These are phyloP conservation scores for Penicillium sp. DNA, from an alignment of 2,329 filamentous ascomycete genomes.

Conservation along the genomic window DNA sequence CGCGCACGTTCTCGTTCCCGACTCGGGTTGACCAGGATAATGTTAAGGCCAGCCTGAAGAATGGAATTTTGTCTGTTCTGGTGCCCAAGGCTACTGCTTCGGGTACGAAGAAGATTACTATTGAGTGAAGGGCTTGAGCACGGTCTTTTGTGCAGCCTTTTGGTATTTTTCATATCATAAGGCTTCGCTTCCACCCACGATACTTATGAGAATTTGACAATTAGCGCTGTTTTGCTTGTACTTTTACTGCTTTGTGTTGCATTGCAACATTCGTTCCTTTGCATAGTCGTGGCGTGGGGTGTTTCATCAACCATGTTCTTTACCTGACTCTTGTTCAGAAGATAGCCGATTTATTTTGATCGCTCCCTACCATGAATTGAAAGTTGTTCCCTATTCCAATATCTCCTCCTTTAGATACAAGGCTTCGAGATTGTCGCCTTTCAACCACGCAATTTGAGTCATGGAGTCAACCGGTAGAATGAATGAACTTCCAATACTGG, in stretches of 20 bases:
- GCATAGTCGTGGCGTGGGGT: not conserved
- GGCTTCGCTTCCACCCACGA: not conserved
- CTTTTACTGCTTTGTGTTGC: no score
- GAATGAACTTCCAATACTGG: no score
- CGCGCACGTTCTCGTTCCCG: conserved; percentile 62
- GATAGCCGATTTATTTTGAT: not conserved
- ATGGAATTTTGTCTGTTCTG: conserved; percentile 60
- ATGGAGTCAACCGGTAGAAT: no score
- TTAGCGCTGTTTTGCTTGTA: not conserved
- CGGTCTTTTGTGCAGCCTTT: not conserved
- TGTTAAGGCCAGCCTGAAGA: conserved; percentile 64
- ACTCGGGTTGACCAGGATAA: conserved; percentile 59
- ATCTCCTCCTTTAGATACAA: not conserved
- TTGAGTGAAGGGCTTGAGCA: conserved; percentile 50
- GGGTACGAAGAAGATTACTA: conserved; percentile 55
- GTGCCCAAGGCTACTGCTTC: conserved; percentile 59
- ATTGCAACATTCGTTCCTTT: not conserved
- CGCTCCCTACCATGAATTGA: not conserved
- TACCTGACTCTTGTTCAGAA: not conserved
- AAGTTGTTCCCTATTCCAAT: not conserved
- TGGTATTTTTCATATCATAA: not conserved
- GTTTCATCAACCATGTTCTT: not conserved
- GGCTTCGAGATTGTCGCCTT: not conserved
- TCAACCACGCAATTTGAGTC: no score
- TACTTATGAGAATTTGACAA: not conserved